Base-by-base conservation (phyloP, 306 rosid species). In the Calophaca sinica region DNA sequence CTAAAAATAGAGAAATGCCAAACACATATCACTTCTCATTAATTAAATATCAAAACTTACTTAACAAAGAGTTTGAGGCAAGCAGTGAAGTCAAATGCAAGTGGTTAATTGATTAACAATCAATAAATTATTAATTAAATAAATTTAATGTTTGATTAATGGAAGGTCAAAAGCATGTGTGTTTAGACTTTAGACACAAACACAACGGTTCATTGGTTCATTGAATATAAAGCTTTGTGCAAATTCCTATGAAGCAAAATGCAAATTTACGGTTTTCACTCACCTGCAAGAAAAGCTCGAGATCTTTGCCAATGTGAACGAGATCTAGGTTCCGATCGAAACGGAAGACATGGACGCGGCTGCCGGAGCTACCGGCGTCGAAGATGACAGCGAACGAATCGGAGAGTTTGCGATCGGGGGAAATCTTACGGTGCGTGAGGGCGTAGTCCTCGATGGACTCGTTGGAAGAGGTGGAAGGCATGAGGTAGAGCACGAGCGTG, bases 341-440 rank as follows among this genome's bases (percentile, higher is more conserved):
- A 11, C 76, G 78, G 72, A 87, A 93, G 39, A 93, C 98, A 49
- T 93, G 98, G 36, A 93, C 97, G 11, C 98, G 98, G 84, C 98
- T 93, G 20, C 98, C 98, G 33, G 98, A 93, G 82, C 98, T 93
- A 5, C 98, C 97, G 48, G 98, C 98, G 62, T 93, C 98, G 55
- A 93, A 90, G 46, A 93, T 79, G 31, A 90, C 97, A 14, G 97
- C 98, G 60, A 45, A 93, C 65, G 87, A 55, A 51, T 54, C 55
- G 1, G 83, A 11, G 29, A 55, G 33, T 55, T 57, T 71, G 58
- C 63, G 86, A 62, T 83, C 70, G 5, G 91, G 79, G 15, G 82
- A 49, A 7, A 84, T 68, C 80, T 92, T 87, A 57, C 90, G 94
- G 79, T 87, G 73, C 48, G 84, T 31, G 61, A 86, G 73, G 60